Conservation (phyloP, 139 green algal genomes). For the Coelastrella sp. region DNA sequence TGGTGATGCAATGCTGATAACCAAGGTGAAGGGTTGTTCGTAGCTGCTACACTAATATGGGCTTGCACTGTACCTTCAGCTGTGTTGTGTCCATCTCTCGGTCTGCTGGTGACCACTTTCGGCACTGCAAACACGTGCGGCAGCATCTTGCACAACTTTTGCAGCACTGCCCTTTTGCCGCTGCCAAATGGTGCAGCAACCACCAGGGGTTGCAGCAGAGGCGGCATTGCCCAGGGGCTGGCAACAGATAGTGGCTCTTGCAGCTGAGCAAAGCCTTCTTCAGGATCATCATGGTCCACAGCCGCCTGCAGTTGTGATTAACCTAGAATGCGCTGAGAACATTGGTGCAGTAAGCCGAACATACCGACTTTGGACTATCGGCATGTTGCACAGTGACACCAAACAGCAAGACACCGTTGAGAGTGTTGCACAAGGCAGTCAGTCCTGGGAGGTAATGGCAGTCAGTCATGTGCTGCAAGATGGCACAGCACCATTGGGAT, state of each 20-base stretch:
- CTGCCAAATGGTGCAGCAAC: constrained; percentile 77
- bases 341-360: too few species aligned
- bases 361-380: too few species aligned
- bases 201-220: constrained; percentile 67
- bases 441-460: too few species aligned
- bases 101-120: constrained; percentile 45
- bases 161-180: constrained; percentile 70
- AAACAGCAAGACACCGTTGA: too few species aligned
- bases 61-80: background rate
- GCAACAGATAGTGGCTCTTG: constrained; percentile 56
- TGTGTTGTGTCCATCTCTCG: background rate
- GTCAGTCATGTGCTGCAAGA: too few species aligned
- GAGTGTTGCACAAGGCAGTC: too few species aligned
- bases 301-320: background rate
- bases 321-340: too few species aligned
- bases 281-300: constrained; percentile 15
- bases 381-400: background rate
- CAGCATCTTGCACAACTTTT: constrained; percentile 63
- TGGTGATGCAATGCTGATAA: background rate
- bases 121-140: constrained; percentile 60
- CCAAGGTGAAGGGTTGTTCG: too few species aligned
- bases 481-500: too few species aligned
- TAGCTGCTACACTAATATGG: too few species aligned
- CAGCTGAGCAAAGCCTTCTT: constrained; percentile 4
- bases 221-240: constrained; percentile 60